phyloP scores from a whole-genome alignment of 2,329 filamentous ascomycete species.

The Fusarium chlamydosporum region DNA sequence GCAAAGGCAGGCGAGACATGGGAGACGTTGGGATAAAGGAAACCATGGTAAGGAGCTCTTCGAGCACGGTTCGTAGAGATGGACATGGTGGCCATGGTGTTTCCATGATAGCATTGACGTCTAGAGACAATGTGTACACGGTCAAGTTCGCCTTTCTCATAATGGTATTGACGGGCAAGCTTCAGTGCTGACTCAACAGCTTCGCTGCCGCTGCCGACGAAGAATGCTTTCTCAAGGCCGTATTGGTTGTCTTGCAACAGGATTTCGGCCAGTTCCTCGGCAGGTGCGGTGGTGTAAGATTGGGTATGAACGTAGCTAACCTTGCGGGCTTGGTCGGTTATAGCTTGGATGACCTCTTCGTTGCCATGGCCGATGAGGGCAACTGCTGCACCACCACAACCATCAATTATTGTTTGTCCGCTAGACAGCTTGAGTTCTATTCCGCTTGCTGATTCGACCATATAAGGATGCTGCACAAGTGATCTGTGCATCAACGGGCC shows the following conservation, averaged over 20 bases:
- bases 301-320: conserved; percentile 31
- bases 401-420: conserved; percentile 23
- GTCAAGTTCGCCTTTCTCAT: conserved; percentile 5
- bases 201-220: conserved; percentile 50
- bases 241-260: neutral
- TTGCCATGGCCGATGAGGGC: conserved; percentile 15
- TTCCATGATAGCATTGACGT: conserved; percentile 23
- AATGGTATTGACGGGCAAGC: conserved; percentile 62
- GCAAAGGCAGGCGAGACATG: conserved; percentile 24
- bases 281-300: conserved; percentile 25
- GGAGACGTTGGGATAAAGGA: conserved; percentile 21
- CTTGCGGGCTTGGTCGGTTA: conserved; percentile 19
- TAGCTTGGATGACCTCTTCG: conserved; percentile 24
- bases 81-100: conserved; percentile 29
- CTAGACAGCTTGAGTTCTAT: conserved; percentile 3
- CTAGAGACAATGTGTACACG: conserved; percentile 16
- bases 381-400: conserved; percentile 19
- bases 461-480: conserved; percentile 25
- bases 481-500: conserved; percentile 24
- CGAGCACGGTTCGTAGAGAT: conserved; percentile 27
- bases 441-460: conserved; percentile 12
- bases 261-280: conserved; percentile 10
- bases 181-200: conserved; percentile 65
- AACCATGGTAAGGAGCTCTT: conserved; percentile 10
- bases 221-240: conserved; percentile 46